These are phyloP conservation scores for Jacaranda mimosifolia DNA, from an alignment of 257 asterid species.

Conservation along the genomic window DNA sequence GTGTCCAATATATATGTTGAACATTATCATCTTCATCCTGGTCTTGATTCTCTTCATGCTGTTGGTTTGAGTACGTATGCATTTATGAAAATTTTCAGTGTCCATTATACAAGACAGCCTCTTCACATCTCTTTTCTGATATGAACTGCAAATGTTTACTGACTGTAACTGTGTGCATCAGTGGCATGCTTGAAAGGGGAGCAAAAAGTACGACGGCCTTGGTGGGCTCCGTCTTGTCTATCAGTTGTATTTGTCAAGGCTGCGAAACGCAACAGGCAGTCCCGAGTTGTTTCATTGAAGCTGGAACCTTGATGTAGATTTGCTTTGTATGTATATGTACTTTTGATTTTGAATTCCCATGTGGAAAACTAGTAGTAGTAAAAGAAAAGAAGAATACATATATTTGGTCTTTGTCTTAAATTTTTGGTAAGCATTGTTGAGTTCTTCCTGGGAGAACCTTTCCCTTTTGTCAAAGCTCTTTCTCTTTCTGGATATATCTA, in stretches of 20 bases:
- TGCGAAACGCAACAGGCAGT: slow-evolving; percentile 88
- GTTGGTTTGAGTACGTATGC: background rate
- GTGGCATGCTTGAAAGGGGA: slow-evolving; percentile 99
- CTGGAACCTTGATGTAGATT: slow-evolving; percentile 84
- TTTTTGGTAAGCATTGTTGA: slow-evolving; percentile 42
- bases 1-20: background rate
- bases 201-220: slow-evolving; percentile 87
- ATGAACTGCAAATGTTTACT: slow-evolving; percentile 23
- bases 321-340: slow-evolving; percentile 39
- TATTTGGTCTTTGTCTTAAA: slow-evolving; percentile 31
- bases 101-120: too few relatives aligned
- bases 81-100: too few relatives aligned
- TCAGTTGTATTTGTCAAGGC: slow-evolving; percentile 68
- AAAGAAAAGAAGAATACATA: slow-evolving; percentile 2
- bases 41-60: background rate
- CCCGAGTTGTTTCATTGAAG: slow-evolving; percentile 94
- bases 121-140: background rate
- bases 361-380: slow-evolving; percentile 28
- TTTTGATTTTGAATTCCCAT: slow-evolving; percentile 24
- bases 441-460: slow-evolving; percentile 55
- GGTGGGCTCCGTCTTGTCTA: slow-evolving; percentile 98
- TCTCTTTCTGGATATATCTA: background rate
- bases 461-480: slow-evolving; percentile 38
- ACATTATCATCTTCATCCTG: background rate
- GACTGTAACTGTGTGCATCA: slow-evolving; percentile 33